These are phyloP conservation scores for Bacterosira constricta DNA, from an alignment of 108 stramenopile species.

Conservation along the genomic window DNA sequence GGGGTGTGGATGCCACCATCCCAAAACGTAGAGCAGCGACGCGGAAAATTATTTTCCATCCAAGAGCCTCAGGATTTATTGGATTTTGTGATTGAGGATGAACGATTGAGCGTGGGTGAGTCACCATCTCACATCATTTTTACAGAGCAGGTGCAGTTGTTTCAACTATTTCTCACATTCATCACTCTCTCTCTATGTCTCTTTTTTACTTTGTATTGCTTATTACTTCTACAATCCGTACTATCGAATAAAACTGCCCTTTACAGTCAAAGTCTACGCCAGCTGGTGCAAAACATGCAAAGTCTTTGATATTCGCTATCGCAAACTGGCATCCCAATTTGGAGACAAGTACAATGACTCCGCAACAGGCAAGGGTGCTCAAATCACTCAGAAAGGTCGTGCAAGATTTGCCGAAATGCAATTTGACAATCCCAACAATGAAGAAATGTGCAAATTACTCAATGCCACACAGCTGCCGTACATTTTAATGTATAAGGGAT, in stretches of 20 bases:
- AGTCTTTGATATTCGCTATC: conserved; percentile 40
- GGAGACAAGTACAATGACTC: conserved; percentile 6
- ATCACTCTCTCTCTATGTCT: neutral
- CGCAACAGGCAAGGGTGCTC: too few species aligned
- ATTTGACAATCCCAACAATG: conserved; percentile 43
- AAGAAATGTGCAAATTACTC: conserved; percentile 41
- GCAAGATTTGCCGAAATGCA: conserved; percentile 53
- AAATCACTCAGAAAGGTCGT: neutral
- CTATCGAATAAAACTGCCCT: neutral
- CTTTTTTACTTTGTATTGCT: neutral
- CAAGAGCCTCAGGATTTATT: conserved; percentile 48
- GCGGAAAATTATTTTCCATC: conserved; percentile 18
- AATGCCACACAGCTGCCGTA: conserved; percentile 48
- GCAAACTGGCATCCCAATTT: conserved; percentile 26
- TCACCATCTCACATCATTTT: too few species aligned
- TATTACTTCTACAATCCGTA: neutral
- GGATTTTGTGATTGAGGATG: conserved; percentile 54
- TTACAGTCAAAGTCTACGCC: conserved; percentile 44
- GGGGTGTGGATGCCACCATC: conserved; percentile 36
- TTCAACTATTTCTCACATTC: too few species aligned
- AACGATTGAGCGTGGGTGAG: conserved; percentile 44
- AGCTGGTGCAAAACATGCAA: conserved; percentile 53
- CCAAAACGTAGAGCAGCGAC: neutral
- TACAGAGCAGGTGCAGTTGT: too few species aligned
- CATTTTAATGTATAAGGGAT: conserved; percentile 41